A percentile compares a stretch with the other conserved stretches of the same genome.
Conservation (phyloP, 2,329 filamentous ascomycete genomes). For the Conoideocrella luteorostrata region DNA sequence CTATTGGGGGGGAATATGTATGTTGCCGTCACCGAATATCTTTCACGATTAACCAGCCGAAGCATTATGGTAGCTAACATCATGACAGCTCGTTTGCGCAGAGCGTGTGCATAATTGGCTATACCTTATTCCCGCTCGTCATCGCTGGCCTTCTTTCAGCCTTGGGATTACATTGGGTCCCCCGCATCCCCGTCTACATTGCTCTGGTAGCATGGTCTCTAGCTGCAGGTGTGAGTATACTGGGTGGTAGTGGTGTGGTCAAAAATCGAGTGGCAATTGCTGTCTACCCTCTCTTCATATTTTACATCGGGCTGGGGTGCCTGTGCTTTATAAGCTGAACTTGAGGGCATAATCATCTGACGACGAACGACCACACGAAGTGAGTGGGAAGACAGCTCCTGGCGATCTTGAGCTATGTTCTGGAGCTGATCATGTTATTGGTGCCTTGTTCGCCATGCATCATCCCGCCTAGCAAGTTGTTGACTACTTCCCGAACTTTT, state of each 20-base stretch:
- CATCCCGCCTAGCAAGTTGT: no score
- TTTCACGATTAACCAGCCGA: neutral
- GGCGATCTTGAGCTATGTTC: no score
- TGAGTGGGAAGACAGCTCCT: no score
- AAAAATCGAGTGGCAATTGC: constrained; percentile 91
- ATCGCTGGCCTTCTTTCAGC: constrained; percentile 88
- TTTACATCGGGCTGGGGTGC: constrained; percentile 88
- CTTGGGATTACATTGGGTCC: constrained; percentile 68
- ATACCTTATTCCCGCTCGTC: constrained; percentile 94
- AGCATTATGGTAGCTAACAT: neutral
- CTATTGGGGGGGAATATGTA: constrained; percentile 95
- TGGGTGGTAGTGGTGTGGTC: constrained; percentile 91
- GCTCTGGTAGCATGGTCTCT: constrained; percentile 87
- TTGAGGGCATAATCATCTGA: neutral
- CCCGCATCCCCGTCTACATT: constrained; percentile 84
- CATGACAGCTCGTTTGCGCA: constrained; percentile 83
- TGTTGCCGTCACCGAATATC: constrained; percentile 32
- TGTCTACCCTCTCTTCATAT: constrained; percentile 90
- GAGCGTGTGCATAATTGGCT: constrained; percentile 95
- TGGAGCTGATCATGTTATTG: no score
- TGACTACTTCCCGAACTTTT: no score
- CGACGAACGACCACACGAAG: no score
- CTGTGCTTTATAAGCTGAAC: constrained; percentile 90
- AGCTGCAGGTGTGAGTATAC: constrained; percentile 90
- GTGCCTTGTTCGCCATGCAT: no score